A percentile compares a stretch with the other conserved stretches of the same genome.
Conservation (phyloP, 1,284 basidiomycete genomes). For the Ganoderma boninense region DNA sequence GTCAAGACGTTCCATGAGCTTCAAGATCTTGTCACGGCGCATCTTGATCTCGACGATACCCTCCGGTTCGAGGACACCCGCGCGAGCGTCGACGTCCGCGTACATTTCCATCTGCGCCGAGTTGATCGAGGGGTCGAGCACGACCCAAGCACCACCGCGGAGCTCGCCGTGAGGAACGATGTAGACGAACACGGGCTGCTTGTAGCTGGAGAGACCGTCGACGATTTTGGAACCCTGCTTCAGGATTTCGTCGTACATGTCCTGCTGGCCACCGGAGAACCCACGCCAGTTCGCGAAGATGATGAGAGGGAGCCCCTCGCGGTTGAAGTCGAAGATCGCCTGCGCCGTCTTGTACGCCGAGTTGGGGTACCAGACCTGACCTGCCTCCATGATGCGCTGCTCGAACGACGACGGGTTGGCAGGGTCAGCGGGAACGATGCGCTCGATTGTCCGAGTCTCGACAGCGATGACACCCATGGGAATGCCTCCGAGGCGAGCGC, state of each 20-base stretch:
- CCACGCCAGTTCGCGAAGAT: conserved; percentile 99
- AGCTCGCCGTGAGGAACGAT: conserved; percentile 99
- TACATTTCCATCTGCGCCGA: conserved; percentile 99
- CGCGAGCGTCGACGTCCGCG: conserved; percentile 94
- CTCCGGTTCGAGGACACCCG: conserved; percentile 98
- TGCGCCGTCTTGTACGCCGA: conserved; percentile 99
- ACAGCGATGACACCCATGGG: conserved; percentile 99
- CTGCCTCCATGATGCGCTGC: conserved; percentile 98
- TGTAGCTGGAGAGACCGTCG: conserved; percentile 96
- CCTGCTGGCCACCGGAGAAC: conserved; percentile 99
- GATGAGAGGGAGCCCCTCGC: conserved; percentile 95
- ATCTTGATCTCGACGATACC: conserved; percentile 96
- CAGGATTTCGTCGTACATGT: conserved; percentile 96
- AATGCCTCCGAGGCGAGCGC: conserved; percentile 96
- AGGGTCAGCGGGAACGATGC: conserved; percentile 97
- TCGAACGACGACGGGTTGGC: conserved; percentile 98
- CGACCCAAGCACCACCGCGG: conserved; percentile 99
- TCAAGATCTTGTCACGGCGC: conserved; percentile 90
- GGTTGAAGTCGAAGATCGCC: conserved; percentile 98
- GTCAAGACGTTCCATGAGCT: conserved; percentile 96
- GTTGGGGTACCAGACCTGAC: conserved; percentile 99
- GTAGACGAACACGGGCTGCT: conserved; percentile 99
- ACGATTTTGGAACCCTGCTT: conserved; percentile 98
- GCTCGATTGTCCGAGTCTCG: conserved; percentile 97
- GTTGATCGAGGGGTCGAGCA: conserved; percentile 97